These are phyloP conservation scores for Carpinus viminea DNA, from an alignment of 306 rosid species.

Conservation along the genomic window DNA sequence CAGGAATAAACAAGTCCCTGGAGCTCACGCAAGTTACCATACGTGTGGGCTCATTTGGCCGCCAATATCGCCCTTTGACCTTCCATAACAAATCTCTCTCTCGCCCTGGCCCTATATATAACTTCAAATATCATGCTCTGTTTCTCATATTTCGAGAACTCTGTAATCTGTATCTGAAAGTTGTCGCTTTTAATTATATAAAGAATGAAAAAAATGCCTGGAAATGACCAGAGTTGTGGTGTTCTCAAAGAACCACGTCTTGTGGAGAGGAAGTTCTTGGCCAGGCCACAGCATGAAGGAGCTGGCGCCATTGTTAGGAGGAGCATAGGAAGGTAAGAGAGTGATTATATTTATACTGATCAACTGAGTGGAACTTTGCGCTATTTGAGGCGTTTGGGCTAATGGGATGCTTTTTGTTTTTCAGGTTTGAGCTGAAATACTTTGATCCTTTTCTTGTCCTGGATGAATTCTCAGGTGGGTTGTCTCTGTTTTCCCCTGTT, in stretches of 20 bases:
- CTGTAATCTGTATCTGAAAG: neutral
- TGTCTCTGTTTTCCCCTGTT: conserved; percentile 32
- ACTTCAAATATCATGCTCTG: conserved; percentile 20
- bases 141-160: conserved; percentile 29
- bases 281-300: conserved; percentile 92
- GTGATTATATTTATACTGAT: conserved; percentile 1
- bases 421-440: conserved; percentile 87
- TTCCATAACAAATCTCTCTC: conserved; percentile 14
- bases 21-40: conserved; percentile 34
- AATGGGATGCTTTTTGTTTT: conserved; percentile 20
- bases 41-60: conserved; percentile 43
- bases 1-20: conserved; percentile 23
- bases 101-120: conserved; percentile 33
- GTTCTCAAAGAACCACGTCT: conserved; percentile 53
- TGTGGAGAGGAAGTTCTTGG: conserved; percentile 77
- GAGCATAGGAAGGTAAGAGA: conserved; percentile 84
- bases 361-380: neutral
- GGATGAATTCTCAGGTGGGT: conserved; percentile 96
- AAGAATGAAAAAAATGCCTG: conserved; percentile 46
- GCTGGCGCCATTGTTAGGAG: conserved; percentile 92
- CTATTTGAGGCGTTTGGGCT: conserved; percentile 29
- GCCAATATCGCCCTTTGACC: conserved; percentile 47
- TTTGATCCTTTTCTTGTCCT: conserved; percentile 91
- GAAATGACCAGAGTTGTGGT: conserved; percentile 25
- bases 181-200: neutral